Evolutionary conservation across 1,284 basidiomycete species (phyloP), one percentile per base, ranked within the genome.

Genomic region (Cutaneotrichosporon sp.): DNA sequence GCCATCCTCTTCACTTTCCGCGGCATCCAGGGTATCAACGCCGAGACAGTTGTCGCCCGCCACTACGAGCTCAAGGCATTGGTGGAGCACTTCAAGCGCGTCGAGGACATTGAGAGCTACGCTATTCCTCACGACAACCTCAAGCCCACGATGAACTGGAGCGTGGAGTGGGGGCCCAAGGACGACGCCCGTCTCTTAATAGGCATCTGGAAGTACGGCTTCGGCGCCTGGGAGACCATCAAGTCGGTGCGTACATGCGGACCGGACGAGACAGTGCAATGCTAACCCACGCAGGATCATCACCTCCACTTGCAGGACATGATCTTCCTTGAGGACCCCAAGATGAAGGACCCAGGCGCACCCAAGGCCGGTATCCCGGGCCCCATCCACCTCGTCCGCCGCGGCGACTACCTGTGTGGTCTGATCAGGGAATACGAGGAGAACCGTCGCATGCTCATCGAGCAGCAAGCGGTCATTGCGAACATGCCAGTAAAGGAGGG

Each of bases 321-420:
- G 77, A 95, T 99, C 82, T 99, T 98, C 86, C 84, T 99, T 49
- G 97, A 98, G 74, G 95, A 97, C 72, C 95, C 95, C 80, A 95
- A 95, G 79, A 87, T 67, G 4, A 78, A 77, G 55, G 73, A 76
- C 50, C 62, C 73, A 20, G 66, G 64, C 27, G 72, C 70, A 18
- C 64, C 70, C 29, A 78, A 78, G 60, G 64, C 73, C 10, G 77
- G 75, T 46, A 95, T 95, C 69, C 95, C 95, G 18, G 95, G 93
- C 69, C 92, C 94, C 22, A 95, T 99, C 64, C 97, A 99, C 79
- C 89, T 99, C 46, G 95, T 97, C 46, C 90, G 97, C 53, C 87
- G 97, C 58, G 95, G 94, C 34, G 97, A 99, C 80, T 99, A 95
- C 80, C 85, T 99, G 2, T 78, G 79, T 67, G 86, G 92, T 63